Evolutionary conservation across 768 basidiomycete genomes (phyloP).

Genomic region (Podaxis rugospora): DNA sequence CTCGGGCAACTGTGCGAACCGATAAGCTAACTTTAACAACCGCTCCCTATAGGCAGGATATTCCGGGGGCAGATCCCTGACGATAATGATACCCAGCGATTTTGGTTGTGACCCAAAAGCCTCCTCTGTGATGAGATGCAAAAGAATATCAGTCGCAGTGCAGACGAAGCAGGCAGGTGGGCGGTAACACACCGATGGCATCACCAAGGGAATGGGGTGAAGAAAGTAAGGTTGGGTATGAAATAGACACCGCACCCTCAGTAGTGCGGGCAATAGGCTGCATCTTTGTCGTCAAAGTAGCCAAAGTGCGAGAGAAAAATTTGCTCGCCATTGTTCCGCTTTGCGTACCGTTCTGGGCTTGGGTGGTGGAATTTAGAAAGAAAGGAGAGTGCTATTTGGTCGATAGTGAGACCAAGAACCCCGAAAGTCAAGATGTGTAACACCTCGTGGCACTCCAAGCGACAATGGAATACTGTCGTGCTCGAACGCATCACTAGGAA

Average conservation of each 20-base stretch:
- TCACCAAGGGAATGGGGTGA: conserved; percentile 21
- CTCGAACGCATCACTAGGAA: no score
- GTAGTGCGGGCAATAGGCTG: conserved; percentile 15
- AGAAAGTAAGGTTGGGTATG: conserved; percentile 23
- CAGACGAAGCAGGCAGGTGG: background rate
- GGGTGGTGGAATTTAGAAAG: background rate
- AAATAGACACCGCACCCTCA: conserved; percentile 26
- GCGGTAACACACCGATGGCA: conserved; percentile 52
- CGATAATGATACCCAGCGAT: conserved; percentile 76
- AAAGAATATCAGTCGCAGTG: background rate
- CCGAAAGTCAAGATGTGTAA: background rate
- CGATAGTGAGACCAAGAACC: background rate
- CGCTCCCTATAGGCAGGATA: conserved; percentile 64
- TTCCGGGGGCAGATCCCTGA: conserved; percentile 71
- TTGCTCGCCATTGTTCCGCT: background rate
- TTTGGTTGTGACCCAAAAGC: conserved; percentile 80
- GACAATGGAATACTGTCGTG: background rate
- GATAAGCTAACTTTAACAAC: conserved; percentile 70
- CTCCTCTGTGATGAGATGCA: conserved; percentile 39
- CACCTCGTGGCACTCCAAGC: background rate
- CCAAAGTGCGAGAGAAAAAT: conserved; percentile 9
- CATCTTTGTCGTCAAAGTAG: conserved; percentile 6
- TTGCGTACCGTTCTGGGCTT: background rate
- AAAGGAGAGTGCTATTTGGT: background rate
- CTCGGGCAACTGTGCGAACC: conserved; percentile 72